Evolutionary conservation across 78 protist genomes (phyloP).

Genomic region (Mantamonas sphyraenae): DNA sequence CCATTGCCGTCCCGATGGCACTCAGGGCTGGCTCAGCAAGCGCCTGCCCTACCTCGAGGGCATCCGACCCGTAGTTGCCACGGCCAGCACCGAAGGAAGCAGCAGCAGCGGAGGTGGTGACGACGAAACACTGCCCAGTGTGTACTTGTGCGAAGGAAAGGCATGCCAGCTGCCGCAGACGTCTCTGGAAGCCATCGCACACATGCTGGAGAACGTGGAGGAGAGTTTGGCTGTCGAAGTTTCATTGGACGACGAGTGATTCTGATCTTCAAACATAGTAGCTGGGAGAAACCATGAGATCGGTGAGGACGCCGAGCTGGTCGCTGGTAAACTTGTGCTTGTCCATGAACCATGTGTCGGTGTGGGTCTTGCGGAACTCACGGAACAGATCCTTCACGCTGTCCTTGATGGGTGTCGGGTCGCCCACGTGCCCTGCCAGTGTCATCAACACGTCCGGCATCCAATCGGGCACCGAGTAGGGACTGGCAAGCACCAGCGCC

Average conservation of each 20-base stretch:
- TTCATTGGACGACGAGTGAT: too few relatives aligned
- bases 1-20: too few relatives aligned
- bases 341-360: slow-evolving; percentile 43
- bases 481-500: slow-evolving; percentile 33
- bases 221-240: too few relatives aligned
- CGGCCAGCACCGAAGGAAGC: too few relatives aligned
- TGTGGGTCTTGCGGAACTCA: slow-evolving; percentile 57
- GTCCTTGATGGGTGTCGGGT: slow-evolving; percentile 32
- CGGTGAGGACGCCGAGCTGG: slow-evolving; percentile 26
- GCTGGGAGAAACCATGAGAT: slow-evolving; percentile 48
- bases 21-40: too few relatives aligned
- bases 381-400: neutral
- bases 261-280: slow-evolving; percentile 45
- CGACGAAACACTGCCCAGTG: too few relatives aligned
- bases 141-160: neutral
- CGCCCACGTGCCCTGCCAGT: slow-evolving; percentile 23
- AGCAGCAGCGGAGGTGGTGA: too few relatives aligned
- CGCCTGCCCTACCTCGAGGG: too few relatives aligned
- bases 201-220: too few relatives aligned
- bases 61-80: too few relatives aligned
- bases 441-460: slow-evolving; percentile 37
- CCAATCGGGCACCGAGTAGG: slow-evolving; percentile 47
- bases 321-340: slow-evolving; percentile 42
- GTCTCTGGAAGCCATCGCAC: neutral
- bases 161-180: neutral